phyloP scores from a whole-genome alignment of 352 stramenopile genomes.

The Pythium brassicae region DNA sequence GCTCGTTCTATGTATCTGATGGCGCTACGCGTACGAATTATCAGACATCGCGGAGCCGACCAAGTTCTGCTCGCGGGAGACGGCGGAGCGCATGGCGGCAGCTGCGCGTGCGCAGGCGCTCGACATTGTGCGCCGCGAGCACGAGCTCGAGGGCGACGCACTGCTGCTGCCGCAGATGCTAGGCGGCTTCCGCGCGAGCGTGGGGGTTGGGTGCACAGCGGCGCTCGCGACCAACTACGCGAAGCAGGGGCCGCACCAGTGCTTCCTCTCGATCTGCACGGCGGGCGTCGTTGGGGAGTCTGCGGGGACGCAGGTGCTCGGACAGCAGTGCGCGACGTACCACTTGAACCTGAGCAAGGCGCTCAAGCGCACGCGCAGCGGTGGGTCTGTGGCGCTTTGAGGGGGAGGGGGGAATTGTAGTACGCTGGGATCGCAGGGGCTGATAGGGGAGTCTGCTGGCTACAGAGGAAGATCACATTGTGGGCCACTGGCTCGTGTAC shows the following conservation, averaged over 20 bases:
- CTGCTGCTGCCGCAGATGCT: constrained; percentile 23
- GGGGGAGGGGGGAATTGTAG: neutral
- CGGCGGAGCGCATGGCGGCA: constrained; percentile 54
- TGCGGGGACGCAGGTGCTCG: constrained; percentile 6
- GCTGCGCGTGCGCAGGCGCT: constrained; percentile 47
- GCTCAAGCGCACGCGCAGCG: constrained; percentile 31
- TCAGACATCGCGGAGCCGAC: constrained; percentile 3
- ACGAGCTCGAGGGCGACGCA: constrained; percentile 16
- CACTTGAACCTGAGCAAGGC: constrained; percentile 66
- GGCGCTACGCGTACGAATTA: neutral
- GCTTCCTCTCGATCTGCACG: constrained; percentile 62
- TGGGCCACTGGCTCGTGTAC: constrained; percentile 69
- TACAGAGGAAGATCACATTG: constrained; percentile 62
- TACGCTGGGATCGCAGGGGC: neutral
- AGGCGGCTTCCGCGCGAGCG: constrained; percentile 24
- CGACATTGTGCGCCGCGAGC: constrained; percentile 30
- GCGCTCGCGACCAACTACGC: constrained; percentile 59
- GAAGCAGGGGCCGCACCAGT: constrained; percentile 59
- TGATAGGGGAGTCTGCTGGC: neutral
- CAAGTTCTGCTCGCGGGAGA: constrained; percentile 57
- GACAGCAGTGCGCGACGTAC: constrained; percentile 44
- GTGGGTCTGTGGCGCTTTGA: constrained; percentile 7
- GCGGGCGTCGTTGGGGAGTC: constrained; percentile 3
- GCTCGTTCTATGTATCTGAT: neutral
- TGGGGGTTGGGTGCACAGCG: constrained; percentile 74